Evolutionary conservation across 805 yeast genomes (phyloP).

Genomic region (Zygosaccharomyces lentus): DNA sequence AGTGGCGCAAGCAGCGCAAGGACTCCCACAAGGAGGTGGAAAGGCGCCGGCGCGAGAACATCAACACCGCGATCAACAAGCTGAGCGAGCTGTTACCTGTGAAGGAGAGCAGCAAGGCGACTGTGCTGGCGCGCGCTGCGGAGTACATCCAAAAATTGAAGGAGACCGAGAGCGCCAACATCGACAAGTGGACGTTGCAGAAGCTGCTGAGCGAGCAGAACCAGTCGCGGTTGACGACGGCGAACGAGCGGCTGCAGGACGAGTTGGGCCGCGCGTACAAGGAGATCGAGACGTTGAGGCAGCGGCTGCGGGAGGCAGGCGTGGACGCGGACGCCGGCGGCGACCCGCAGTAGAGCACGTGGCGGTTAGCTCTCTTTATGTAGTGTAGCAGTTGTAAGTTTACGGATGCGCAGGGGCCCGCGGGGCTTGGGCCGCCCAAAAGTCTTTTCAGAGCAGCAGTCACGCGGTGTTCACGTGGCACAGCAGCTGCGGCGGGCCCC

Average conservation of each 20-base stretch:
- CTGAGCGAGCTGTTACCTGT: conserved; percentile 75
- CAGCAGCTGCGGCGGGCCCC: too few relatives aligned
- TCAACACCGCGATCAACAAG: conserved; percentile 80
- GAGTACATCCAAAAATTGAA: conserved; percentile 86
- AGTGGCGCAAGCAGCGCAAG: conserved; percentile 52
- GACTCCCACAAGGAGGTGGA: conserved; percentile 96
- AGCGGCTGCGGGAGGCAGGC: conserved; percentile 13
- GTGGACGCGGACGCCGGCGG: conserved; percentile 2
- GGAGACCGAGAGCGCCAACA: conserved; percentile 82
- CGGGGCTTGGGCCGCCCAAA: too few relatives aligned
- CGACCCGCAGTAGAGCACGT: neutral
- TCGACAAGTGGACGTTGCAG: conserved; percentile 94
- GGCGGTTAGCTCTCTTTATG: neutral
- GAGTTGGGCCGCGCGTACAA: conserved; percentile 90
- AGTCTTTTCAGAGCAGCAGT: too few relatives aligned
- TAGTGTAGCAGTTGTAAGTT: neutral
- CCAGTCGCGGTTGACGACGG: conserved; percentile 73
- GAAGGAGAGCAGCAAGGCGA: conserved; percentile 78
- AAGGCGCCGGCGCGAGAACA: conserved; percentile 83
- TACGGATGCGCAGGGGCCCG: too few relatives aligned
- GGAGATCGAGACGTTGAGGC: conserved; percentile 80
- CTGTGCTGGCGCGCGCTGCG: conserved; percentile 80
- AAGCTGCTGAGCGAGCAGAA: conserved; percentile 90
- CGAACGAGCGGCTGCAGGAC: conserved; percentile 80
- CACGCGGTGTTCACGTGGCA: too few relatives aligned